Evolutionary conservation across 176 grass and related monocot genomes (phyloP).

Genomic region (Typha latifolia): DNA sequence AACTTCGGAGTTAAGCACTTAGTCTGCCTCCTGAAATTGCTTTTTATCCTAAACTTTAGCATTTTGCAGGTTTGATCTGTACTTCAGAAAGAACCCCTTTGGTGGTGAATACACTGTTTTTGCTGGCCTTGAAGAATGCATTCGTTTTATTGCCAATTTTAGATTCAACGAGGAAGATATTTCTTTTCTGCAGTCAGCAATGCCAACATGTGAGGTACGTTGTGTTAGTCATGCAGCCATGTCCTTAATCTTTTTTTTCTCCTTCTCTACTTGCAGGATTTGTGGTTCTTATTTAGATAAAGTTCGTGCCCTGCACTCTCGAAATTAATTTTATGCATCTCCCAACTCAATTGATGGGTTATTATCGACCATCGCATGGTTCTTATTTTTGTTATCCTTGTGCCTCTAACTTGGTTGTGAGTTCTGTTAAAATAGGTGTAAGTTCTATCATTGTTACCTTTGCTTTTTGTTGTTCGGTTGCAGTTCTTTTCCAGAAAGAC

Average conservation of each 20-base stretch:
- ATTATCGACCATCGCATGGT: neutral
- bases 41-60: conserved; percentile 23
- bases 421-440: neutral
- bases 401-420: neutral
- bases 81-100: conserved; percentile 98
- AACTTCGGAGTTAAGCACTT: neutral
- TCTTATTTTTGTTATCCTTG: neutral
- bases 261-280: neutral
- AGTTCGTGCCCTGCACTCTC: neutral
- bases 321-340: neutral
- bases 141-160: conserved; percentile 90
- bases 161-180: conserved; percentile 70
- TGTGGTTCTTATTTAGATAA: neutral
- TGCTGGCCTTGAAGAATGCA: conserved; percentile 97
- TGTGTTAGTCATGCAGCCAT: neutral
- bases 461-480: neutral
- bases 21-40: conserved; percentile 4
- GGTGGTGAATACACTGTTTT: conserved; percentile 94
- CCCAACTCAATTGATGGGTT: neutral
- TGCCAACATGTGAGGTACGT: conserved; percentile 82
- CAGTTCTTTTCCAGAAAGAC: neutral
- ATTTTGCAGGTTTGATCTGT: conserved; percentile 81
- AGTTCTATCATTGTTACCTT: neutral
- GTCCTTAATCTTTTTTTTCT: neutral
- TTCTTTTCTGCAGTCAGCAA: conserved; percentile 63